A percentile compares a stretch with the other conserved stretches of the same genome.
Conservation (phyloP, 805 yeast species). For the Saturnispora halmiae region DNA sequence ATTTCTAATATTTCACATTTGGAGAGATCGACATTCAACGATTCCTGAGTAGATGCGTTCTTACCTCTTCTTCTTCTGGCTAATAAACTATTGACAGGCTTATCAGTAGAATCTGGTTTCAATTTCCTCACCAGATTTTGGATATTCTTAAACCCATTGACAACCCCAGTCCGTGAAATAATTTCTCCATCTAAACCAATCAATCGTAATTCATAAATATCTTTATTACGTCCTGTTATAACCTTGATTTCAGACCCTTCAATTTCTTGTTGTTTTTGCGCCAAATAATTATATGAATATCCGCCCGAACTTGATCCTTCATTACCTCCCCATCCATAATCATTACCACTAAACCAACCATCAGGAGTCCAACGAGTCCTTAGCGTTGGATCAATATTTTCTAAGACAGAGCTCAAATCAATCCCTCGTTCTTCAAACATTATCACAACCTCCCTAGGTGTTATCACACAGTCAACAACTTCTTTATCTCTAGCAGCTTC, state of each 20-base stretch:
- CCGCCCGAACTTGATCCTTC: slow-evolving; percentile 87
- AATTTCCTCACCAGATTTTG: slow-evolving; percentile 86
- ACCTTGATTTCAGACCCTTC: slow-evolving; percentile 25
- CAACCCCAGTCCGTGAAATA: slow-evolving; percentile 52
- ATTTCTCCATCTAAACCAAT: slow-evolving; percentile 30
- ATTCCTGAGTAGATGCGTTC: slow-evolving; percentile 8
- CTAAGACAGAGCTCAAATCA: slow-evolving; percentile 26
- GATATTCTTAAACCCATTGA: slow-evolving; percentile 90
- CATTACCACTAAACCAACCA: slow-evolving; percentile 43
- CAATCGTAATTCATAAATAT: slow-evolving; percentile 61
- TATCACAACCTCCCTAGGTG: slow-evolving; percentile 71
- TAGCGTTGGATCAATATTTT: slow-evolving; percentile 14
- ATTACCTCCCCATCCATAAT: slow-evolving; percentile 60
- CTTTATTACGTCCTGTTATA: slow-evolving; percentile 64
- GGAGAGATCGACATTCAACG: slow-evolving; percentile 44
- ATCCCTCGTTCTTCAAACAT: slow-evolving; percentile 42
- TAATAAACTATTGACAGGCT: slow-evolving; percentile 22
- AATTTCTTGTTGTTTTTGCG: slow-evolving; percentile 13
- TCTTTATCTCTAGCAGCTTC: slow-evolving; percentile 66
- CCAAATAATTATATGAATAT: slow-evolving; percentile 63
- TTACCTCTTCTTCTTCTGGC: slow-evolving; percentile 37
- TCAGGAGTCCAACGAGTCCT: slow-evolving; percentile 36
- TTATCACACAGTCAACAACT: slow-evolving; percentile 91
- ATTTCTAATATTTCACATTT: slow-evolving; percentile 79
- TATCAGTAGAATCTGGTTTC: slow-evolving; percentile 33